Base-by-base conservation (phyloP, 768 basidiomycete species). In the Cystobasidium onofrii region DNA sequence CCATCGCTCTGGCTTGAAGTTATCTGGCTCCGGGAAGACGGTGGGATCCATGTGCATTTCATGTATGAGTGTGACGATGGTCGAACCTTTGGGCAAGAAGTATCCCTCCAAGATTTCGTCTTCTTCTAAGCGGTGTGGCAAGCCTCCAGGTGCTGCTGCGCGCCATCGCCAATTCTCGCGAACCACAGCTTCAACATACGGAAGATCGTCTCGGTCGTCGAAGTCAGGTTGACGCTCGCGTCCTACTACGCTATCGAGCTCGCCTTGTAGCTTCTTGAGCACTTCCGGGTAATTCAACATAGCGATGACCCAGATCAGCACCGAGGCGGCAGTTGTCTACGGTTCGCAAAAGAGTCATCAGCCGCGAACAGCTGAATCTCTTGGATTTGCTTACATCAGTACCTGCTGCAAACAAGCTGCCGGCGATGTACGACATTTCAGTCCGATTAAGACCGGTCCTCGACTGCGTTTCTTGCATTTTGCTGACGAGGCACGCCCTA, bases 201-300 rank as follows among this genome's bases (percentile, higher is more conserved):
- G 76, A 7, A 78, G 73, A 7, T 75, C 67, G 23, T 74, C 64
- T 25, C 74, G 34, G 61, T 78, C 78, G 9, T 62, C 75, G 29
- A 78, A 77, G 20, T 57, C 65, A 34, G 78, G 78, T 3, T 76
- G 33, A 27, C 78, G 75, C 25, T 77, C 75, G 2, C 60, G 1
- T n/a, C 78, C 78, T 15, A 78, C 76, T 15, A 76, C 76, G 1
- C 65, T 44, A 54, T 79, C 78, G 34, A 79, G 54, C 55, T 79
- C 78, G 17, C 31, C 74, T 64, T 76, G 78, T 17, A 75, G 76
- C 60, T 50, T 50, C 44, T 7, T 46, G 18, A 46, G 25, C 2
- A n/a, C 20, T 27, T 72, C 23, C 33, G 70, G 73, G 33, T 52
- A 52, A 44, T 67, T 52, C 15, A 74, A 23, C 23, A 50, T 34